Percentiles rank a stretch among this genome's conserved stretches.
These are phyloP conservation scores for Phytophthora sp. DNA, from an alignment of 352 stramenopile genomes.

Conservation along the genomic window DNA sequence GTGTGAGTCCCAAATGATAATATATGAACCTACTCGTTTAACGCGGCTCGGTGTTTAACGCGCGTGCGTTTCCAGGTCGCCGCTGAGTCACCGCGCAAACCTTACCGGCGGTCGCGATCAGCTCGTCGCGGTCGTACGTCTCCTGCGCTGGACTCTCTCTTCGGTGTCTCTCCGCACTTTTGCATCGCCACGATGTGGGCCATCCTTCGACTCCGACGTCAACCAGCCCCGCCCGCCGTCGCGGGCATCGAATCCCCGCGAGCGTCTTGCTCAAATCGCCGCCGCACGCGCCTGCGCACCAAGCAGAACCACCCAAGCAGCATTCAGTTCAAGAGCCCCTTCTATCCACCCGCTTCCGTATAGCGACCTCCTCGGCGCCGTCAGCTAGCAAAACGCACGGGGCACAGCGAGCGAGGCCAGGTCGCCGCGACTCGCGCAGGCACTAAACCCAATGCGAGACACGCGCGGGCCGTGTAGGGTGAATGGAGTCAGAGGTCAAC, in stretches of 20 bases:
- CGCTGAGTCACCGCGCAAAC: too few relatives aligned
- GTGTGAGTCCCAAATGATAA: too few relatives aligned
- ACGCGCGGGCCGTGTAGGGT: slow-evolving; percentile 13
- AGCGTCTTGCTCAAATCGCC: neutral
- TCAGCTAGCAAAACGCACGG: neutral
- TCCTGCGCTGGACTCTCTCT: too few relatives aligned
- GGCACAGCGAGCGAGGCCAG: neutral
- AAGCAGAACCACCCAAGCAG: slow-evolving; percentile 13
- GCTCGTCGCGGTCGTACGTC: too few relatives aligned
- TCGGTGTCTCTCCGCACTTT: too few relatives aligned
- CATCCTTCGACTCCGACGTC: too few relatives aligned
- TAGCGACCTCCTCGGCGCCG: neutral
- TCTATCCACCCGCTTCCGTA: neutral
- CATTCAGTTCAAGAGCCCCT: neutral
- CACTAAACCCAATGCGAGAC: slow-evolving; percentile 10
- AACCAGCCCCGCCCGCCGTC: too few relatives aligned
- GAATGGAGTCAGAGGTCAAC: slow-evolving; percentile 19
- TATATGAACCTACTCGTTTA: too few relatives aligned
- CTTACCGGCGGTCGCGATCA: too few relatives aligned
- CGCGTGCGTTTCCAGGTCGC: neutral
- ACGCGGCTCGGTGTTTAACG: too few relatives aligned
- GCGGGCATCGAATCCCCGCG: slow-evolving; percentile 1
- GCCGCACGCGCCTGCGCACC: neutral
- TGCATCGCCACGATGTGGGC: too few relatives aligned
- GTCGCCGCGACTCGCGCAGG: neutral